A percentile compares a stretch with the other conserved stretches of the same genome.
These are phyloP conservation scores for Trametes pubescens DNA, from an alignment of 1,284 basidiomycete genomes.

Conservation along the genomic window DNA sequence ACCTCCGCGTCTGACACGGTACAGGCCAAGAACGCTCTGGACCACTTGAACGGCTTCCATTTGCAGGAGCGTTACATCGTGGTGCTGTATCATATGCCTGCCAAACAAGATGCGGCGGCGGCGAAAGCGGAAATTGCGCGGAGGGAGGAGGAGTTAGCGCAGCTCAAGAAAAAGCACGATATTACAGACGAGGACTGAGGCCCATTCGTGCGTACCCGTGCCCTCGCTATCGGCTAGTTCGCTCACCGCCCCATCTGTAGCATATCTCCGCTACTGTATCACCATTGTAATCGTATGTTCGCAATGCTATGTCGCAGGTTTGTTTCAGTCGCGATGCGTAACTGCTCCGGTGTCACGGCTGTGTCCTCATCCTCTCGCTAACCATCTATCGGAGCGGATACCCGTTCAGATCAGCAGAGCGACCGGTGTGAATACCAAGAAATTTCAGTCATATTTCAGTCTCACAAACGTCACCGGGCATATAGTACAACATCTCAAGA, in stretches of 20 bases:
- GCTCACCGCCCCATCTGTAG: not conserved
- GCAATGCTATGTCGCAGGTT: slow-evolving; percentile 12
- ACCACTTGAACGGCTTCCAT: slow-evolving; percentile 98
- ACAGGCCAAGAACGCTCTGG: slow-evolving; percentile 94
- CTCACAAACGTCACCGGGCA: not conserved
- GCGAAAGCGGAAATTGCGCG: slow-evolving; percentile 93
- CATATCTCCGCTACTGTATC: slow-evolving; percentile 16
- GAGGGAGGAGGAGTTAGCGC: slow-evolving; percentile 90
- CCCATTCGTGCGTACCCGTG: slow-evolving; percentile 16
- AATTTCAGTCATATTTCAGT: not conserved
- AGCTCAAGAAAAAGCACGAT: slow-evolving; percentile 87
- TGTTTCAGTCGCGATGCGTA: not conserved
- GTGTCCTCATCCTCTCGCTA: not conserved
- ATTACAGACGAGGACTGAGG: slow-evolving; percentile 73
- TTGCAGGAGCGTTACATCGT: slow-evolving; percentile 98
- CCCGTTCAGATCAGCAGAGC: not conserved
- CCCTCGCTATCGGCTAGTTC: not conserved
- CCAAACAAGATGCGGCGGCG: slow-evolving; percentile 91
- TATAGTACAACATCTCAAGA: slow-evolving; percentile 15
- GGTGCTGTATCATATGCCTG: slow-evolving; percentile 97
- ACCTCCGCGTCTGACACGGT: slow-evolving; percentile 14
- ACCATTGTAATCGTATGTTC: slow-evolving; percentile 22
- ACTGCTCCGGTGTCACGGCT: not conserved
- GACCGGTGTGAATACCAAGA: not conserved
- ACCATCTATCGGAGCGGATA: not conserved